A percentile compares a stretch with the other conserved stretches of the same genome.
Evolutionary conservation across 177 flowering plant species (phyloP).

Genomic region (Telopea speciosissima): DNA sequence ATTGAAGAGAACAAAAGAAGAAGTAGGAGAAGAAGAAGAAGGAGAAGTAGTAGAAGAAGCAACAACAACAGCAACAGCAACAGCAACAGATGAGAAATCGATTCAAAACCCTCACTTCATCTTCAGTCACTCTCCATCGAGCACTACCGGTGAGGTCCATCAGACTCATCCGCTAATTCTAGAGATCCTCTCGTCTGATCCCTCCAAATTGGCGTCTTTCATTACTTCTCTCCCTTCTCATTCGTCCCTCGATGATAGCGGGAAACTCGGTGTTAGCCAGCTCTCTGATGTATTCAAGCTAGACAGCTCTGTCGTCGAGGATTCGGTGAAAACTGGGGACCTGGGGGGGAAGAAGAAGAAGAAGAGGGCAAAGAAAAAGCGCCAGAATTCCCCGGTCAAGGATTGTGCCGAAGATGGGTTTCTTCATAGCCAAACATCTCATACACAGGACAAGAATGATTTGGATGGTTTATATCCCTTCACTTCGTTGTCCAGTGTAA

Average conservation of each 20-base stretch:
- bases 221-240: slow-evolving; percentile 2
- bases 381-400: slow-evolving; percentile 13
- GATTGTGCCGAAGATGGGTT: slow-evolving; percentile 15
- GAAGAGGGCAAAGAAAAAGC: slow-evolving; percentile 53
- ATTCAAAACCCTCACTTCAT: slow-evolving; percentile 13
- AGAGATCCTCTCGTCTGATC: slow-evolving; percentile 40
- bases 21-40: neutral
- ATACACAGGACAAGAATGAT: slow-evolving; percentile 25
- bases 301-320: slow-evolving; percentile 17
- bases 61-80: no score
- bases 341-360: slow-evolving; percentile 39
- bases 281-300: slow-evolving; percentile 13
- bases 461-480: slow-evolving; percentile 59
- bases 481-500: slow-evolving; percentile 61
- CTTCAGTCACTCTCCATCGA: slow-evolving; percentile 1
- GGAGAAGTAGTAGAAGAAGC: no score
- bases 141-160: slow-evolving; percentile 10
- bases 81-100: neutral
- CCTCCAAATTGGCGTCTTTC: slow-evolving; percentile 33
- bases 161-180: slow-evolving; percentile 36
- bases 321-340: slow-evolving; percentile 21
- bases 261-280: slow-evolving; percentile 5
- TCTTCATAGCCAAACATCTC: slow-evolving; percentile 8
- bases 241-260: slow-evolving; percentile 1
- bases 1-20: slow-evolving; percentile 10